Base-by-base conservation (phyloP, 345 rosid species). In the Conringia planisiliqua region DNA sequence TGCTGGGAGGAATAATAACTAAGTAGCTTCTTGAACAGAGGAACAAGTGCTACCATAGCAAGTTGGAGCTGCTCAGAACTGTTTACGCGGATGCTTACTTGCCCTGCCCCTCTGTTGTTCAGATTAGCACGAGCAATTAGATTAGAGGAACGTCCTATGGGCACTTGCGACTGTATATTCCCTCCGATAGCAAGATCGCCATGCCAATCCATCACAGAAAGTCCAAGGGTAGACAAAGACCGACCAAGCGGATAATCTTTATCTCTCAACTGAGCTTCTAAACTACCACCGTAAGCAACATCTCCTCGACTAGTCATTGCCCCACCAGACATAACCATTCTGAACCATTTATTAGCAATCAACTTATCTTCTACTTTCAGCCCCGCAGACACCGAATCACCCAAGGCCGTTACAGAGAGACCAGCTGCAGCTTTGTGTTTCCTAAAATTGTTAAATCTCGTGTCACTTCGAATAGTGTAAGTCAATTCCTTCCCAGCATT, bases 171-270 rank as follows among this genome's bases (percentile, higher is more conserved):
- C 81, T 95, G 98, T 73, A 90, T 29, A 56, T 95, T 92, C 78
- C 99, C 92, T 62, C 98, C 96, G 29, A 95, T 80, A 42, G 97
- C 94, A 62, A 90, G 92, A 79, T 92, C 97, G 5, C 99, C 97
- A 7, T 90, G 99, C 98, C 99, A 95, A 75, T 95, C 99, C 98
- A 92, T 92, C 58, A 87, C 83, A 0, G 97, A 92, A 30, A 92
- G 86, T 59, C 99, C 99, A 1, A 92, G 88, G 4, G 96, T 92
- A 17, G 90, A 81, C 54, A 87, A 77, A 7, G 84, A 86, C 50
- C 89, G 88, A 57, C 98, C 92, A 47, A 92, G 74, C 4, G 93
- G 98, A 80, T 87, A 85, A 35, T 95, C 98, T 67, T 89, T 87
- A 79, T 90, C 98, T 76, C 89, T 84, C 75, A 88, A 59, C 61